Conservation (phyloP, 2,329 filamentous ascomycete species). For the Aspergillus ibericus region DNA sequence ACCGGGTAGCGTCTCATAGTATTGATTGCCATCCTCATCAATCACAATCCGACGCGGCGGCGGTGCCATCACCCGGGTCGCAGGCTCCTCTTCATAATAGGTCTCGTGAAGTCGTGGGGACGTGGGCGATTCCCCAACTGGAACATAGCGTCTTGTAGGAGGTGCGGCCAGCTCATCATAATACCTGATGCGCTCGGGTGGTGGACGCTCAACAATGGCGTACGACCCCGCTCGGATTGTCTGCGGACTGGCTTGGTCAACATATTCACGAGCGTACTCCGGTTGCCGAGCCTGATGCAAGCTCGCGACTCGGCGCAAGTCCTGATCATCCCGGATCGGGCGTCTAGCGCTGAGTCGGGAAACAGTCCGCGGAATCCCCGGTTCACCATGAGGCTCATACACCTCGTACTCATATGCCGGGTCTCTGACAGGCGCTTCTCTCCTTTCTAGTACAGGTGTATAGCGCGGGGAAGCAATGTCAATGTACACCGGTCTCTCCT, state of each 20-base stretch:
- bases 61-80: conserved; percentile 51
- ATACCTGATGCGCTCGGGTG: conserved; percentile 38
- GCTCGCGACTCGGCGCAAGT: conserved; percentile 50
- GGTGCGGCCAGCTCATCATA: conserved; percentile 40
- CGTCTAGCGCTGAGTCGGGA: conserved; percentile 42
- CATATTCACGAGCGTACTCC: conserved; percentile 44
- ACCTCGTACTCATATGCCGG: conserved; percentile 38
- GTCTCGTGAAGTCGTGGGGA: conserved; percentile 40
- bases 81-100: conserved; percentile 46
- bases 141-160: conserved; percentile 35
- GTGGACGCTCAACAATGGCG: conserved; percentile 40
- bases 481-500: conserved; percentile 51
- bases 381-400: conserved; percentile 35
- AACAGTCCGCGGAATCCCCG: conserved; percentile 37
- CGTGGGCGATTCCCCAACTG: conserved; percentile 38
- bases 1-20: conserved; percentile 58
- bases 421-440: conserved; percentile 30
- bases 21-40: conserved; percentile 81
- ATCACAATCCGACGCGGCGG: conserved; percentile 69
- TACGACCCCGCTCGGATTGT: conserved; percentile 42
- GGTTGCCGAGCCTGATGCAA: conserved; percentile 46
- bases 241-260: conserved; percentile 44
- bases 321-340: conserved; percentile 43
- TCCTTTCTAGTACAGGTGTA: conserved; percentile 35
- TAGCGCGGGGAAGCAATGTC: conserved; percentile 45